A percentile compares a stretch with the other conserved stretches of the same genome.
These are phyloP conservation scores for Trichoderma polysporum DNA, from an alignment of 2,329 filamentous ascomycete genomes.

Conservation along the genomic window DNA sequence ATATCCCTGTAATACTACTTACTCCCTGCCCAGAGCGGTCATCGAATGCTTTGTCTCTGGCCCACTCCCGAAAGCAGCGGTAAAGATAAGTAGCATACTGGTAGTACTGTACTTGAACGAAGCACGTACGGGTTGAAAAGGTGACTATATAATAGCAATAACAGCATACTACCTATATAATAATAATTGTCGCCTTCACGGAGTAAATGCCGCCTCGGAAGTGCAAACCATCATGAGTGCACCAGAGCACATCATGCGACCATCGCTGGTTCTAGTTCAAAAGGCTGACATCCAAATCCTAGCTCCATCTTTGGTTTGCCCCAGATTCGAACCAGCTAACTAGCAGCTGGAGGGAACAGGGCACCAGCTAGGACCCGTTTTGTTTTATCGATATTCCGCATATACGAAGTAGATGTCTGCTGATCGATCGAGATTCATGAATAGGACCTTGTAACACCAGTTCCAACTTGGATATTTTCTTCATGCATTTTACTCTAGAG, in stretches of 20 bases:
- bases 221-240: background rate
- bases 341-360: background rate
- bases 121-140: background rate
- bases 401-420: background rate
- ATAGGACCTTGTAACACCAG: background rate
- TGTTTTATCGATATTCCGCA: background rate
- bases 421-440: background rate
- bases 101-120: background rate
- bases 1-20: background rate
- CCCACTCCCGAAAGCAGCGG: background rate
- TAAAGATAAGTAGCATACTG: background rate
- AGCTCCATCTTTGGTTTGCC: background rate
- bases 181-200: background rate
- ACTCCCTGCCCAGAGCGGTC: background rate
- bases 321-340: background rate
- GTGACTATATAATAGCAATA: background rate
- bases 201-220: background rate
- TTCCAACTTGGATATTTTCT: background rate
- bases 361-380: background rate
- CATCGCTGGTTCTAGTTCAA: background rate
- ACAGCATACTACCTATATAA: background rate
- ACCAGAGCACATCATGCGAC: background rate
- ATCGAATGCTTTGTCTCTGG: background rate
- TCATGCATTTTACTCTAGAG: background rate
- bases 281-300: background rate